phyloP scores from a whole-genome alignment of 257 asterid genomes.

The Solanum medicagineum region DNA sequence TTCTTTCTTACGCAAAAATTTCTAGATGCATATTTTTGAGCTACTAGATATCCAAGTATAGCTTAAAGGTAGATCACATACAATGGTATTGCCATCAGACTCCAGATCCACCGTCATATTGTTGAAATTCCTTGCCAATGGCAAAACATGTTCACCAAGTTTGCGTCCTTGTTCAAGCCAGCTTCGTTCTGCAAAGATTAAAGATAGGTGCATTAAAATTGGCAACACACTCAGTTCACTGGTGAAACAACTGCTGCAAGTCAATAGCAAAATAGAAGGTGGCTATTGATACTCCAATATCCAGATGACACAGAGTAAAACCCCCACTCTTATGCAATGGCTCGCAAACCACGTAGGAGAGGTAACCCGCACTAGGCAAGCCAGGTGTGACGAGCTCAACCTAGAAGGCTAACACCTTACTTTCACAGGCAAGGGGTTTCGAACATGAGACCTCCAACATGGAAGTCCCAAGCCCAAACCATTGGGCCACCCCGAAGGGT shows the following conservation, averaged over 20 bases:
- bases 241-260: neutral
- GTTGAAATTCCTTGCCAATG: constrained; percentile 92
- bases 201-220: neutral
- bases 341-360: too few relatives aligned
- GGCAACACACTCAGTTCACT: neutral
- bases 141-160: constrained; percentile 93
- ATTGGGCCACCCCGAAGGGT: too few relatives aligned
- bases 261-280: neutral
- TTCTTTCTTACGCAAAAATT: neutral
- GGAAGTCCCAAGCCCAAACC: too few relatives aligned
- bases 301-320: neutral
- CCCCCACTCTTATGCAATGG: too few relatives aligned
- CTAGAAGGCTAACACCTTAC: too few relatives aligned
- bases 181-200: constrained; percentile 46
- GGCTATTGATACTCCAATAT: neutral
- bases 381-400: too few relatives aligned
- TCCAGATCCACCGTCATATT: constrained; percentile 60
- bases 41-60: neutral
- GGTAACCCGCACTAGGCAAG: too few relatives aligned
- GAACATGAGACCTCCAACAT: too few relatives aligned
- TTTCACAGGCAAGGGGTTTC: too few relatives aligned
- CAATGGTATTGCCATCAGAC: constrained; percentile 40
- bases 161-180: constrained; percentile 93
- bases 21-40: neutral
- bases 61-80: constrained; percentile 27